Conservation (phyloP, 2,329 filamentous ascomycete genomes). For the Leptographium galeiforme region DNA sequence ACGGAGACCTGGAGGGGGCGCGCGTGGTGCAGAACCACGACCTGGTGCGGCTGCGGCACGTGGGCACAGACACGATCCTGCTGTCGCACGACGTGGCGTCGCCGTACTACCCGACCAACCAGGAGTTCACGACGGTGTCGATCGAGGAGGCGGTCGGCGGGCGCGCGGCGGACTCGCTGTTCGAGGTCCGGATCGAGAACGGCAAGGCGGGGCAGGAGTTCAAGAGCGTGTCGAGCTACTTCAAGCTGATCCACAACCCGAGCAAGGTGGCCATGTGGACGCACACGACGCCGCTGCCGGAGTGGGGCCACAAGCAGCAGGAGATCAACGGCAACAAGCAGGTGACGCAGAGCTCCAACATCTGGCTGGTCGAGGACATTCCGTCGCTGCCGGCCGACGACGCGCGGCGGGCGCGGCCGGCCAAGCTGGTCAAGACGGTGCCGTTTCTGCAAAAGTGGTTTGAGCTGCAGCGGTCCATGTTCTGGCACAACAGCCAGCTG, state of each 20-base stretch:
- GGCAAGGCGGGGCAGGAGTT: slow-evolving; percentile 73
- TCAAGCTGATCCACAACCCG: slow-evolving; percentile 89
- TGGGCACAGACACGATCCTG: slow-evolving; percentile 74
- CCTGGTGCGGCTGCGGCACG: slow-evolving; percentile 70
- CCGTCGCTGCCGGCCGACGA: slow-evolving; percentile 62
- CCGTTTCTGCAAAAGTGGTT: slow-evolving; percentile 91
- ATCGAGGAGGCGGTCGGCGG: slow-evolving; percentile 57
- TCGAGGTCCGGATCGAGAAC: slow-evolving; percentile 81
- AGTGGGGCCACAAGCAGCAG: slow-evolving; percentile 94
- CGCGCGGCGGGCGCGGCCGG: slow-evolving; percentile 59
- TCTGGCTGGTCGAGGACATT: slow-evolving; percentile 90
- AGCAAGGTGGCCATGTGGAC: slow-evolving; percentile 99
- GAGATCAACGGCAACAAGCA: slow-evolving; percentile 99
- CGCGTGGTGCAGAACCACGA: slow-evolving; percentile 71
- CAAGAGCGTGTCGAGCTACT: slow-evolving; percentile 80
- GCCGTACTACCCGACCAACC: slow-evolving; percentile 91
- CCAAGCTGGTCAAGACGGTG: slow-evolving; percentile 66
- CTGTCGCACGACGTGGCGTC: slow-evolving; percentile 95
- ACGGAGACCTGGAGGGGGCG: slow-evolving; percentile 38
- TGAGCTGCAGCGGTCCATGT: slow-evolving; percentile 95
- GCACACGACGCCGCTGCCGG: slow-evolving; percentile 83
- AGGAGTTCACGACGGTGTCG: slow-evolving; percentile 84
- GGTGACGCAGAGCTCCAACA: slow-evolving; percentile 72
- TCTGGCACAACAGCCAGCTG: slow-evolving; percentile 97
- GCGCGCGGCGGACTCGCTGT: slow-evolving; percentile 78